A percentile compares a stretch with the other conserved stretches of the same genome.
These are phyloP conservation scores for Thyridium curvatum DNA, from an alignment of 2,329 filamentous ascomycete genomes.

Conservation along the genomic window DNA sequence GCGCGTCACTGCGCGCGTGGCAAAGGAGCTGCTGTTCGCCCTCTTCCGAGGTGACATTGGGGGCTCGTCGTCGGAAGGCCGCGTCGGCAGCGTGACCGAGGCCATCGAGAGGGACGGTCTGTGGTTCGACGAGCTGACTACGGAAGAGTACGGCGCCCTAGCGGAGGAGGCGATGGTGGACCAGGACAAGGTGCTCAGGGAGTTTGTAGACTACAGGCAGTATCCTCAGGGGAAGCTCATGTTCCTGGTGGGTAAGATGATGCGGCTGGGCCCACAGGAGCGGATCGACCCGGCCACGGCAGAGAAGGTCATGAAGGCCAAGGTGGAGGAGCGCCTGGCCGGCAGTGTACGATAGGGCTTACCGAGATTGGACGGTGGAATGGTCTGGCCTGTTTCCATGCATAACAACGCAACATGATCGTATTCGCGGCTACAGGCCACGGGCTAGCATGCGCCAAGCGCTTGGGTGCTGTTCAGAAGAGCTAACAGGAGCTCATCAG, in stretches of 20 bases:
- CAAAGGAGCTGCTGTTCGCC: conserved; percentile 50
- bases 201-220: conserved; percentile 34
- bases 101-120: conserved; percentile 40
- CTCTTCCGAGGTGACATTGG: conserved; percentile 40
- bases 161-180: conserved; percentile 36
- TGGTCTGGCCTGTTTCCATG: too few relatives aligned
- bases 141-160: conserved; percentile 40
- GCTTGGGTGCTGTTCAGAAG: too few relatives aligned
- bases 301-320: conserved; percentile 35
- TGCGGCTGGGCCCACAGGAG: conserved; percentile 45
- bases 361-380: too few relatives aligned
- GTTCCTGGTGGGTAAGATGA: conserved; percentile 55
- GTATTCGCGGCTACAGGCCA: too few relatives aligned
- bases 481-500: too few relatives aligned
- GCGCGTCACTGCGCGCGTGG: conserved; percentile 49
- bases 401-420: too few relatives aligned
- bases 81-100: conserved; percentile 30
- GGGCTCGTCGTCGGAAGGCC: conserved; percentile 7
- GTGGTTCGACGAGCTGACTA: conserved; percentile 48
- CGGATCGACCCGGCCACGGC: conserved; percentile 47
- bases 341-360: too few relatives aligned
- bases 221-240: conserved; percentile 54
- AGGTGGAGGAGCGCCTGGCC: conserved; percentile 16
- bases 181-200: conserved; percentile 38
- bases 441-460: too few relatives aligned